Evolutionary conservation across 1,139 yeast genomes (phyloP), one percentile per base, ranked within the genome.

Genomic region (Sugiyamaella grinbergsii): DNA sequence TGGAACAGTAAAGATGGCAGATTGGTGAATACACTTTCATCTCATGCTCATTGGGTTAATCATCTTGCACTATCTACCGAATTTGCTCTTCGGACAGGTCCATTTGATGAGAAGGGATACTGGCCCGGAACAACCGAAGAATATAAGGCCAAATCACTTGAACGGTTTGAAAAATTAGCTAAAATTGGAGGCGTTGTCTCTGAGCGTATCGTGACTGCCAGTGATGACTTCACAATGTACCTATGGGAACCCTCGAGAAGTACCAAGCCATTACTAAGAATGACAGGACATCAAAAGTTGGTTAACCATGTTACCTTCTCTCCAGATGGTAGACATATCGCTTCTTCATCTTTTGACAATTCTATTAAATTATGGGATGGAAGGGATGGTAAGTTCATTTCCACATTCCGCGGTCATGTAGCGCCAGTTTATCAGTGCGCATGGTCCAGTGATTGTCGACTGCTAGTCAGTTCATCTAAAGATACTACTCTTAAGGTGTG

Each of bases 351-450:
- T 1, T 93, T 93, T 66, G 99, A 93, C 68, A 93, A 93, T 68
- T 87, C 96, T 1, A 82, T 94, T 59, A 93, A 93, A 70, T 72
- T 93, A 47, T 93, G 98, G 98, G 97, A 91, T 66, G 98, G 98
- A 26, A 73, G 88, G 58, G 85, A 87, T 54, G 98, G 98, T 34
- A 86, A 86, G 50, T 93, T 91, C 60, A 71, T 93, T 38, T 82
- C 95, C 5, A 90, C 98, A 0, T 81, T 94, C 62, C 77, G 98
- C 58, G 98, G 98, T 2, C 98, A 93, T 67, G 99, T 93, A 54
- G 97, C 98, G 0, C 90, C 98, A 2, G 98, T 93, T 0, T 93
- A 93, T 67, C 98, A 91, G 71, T 90, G 96, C n/a, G 90, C 98
- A 0, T 93, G 99, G 99, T 89, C 97, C 2, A 85, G 96, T 1